Percentiles rank a stretch among this genome's conserved stretches.
These are phyloP conservation scores for Naematelia encephala DNA, from an alignment of 768 basidiomycete species.

Conservation along the genomic window DNA sequence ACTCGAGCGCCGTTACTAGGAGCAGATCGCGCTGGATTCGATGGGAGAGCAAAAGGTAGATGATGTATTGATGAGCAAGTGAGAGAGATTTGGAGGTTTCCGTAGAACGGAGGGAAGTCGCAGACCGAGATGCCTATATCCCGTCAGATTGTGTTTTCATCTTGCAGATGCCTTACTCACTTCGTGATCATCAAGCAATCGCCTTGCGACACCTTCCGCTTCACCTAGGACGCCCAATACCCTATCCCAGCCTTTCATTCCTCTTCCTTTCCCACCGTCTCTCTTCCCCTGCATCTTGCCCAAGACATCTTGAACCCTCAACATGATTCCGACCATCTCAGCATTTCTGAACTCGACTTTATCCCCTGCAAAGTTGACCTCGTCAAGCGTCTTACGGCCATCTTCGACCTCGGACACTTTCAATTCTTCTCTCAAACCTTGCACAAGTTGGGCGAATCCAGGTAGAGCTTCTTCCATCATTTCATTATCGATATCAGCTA, in stretches of 20 bases:
- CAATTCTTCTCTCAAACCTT: slow-evolving; percentile 57
- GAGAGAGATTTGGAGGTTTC: slow-evolving; percentile 49
- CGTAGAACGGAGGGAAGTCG: slow-evolving; percentile 33
- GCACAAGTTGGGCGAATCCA: slow-evolving; percentile 58
- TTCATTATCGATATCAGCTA: slow-evolving; percentile 42
- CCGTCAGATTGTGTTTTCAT: slow-evolving; percentile 52
- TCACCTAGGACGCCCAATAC: slow-evolving; percentile 81
- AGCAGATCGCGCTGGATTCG: slow-evolving; percentile 86
- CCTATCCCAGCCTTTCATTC: slow-evolving; percentile 80
- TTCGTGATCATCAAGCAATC: slow-evolving; percentile 79
- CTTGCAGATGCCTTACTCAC: slow-evolving; percentile 52
- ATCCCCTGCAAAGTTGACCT: slow-evolving; percentile 74
- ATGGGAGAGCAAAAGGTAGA: slow-evolving; percentile 79
- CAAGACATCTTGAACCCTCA: slow-evolving; percentile 77
- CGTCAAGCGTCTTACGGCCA: slow-evolving; percentile 59
- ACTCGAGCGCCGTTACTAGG: slow-evolving; percentile 62
- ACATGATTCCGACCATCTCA: slow-evolving; percentile 80
- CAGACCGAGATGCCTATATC: slow-evolving; percentile 38
- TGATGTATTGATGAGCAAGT: slow-evolving; percentile 79
- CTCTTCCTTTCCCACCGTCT: slow-evolving; percentile 42
- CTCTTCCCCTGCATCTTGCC: slow-evolving; percentile 56
- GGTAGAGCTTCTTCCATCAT: slow-evolving; percentile 61
- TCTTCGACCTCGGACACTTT: slow-evolving; percentile 58
- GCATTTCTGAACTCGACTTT: slow-evolving; percentile 82
- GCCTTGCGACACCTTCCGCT: slow-evolving; percentile 77